Conservation (phyloP, 495 filamentous ascomycete genomes). For the Cryomyces minteri region DNA sequence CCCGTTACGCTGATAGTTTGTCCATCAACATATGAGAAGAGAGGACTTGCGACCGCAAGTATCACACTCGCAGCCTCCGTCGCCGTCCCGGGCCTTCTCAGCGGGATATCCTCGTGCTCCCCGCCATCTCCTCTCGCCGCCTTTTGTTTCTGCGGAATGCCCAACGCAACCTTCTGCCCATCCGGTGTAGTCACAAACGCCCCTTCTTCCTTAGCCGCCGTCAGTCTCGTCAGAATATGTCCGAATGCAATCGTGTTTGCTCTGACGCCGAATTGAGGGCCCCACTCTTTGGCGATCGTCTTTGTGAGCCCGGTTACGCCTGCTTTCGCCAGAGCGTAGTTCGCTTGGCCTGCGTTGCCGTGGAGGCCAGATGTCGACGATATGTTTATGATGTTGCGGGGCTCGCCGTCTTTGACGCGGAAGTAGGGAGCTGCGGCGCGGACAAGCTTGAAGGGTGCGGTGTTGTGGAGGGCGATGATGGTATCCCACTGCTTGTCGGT, state of each 20-base stretch:
- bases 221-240: slow-evolving; percentile 57
- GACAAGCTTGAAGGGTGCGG: slow-evolving; percentile 66
- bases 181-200: slow-evolving; percentile 57
- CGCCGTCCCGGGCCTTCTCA: slow-evolving; percentile 54
- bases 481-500: slow-evolving; percentile 84
- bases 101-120: slow-evolving; percentile 47
- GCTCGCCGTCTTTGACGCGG: slow-evolving; percentile 64
- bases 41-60: slow-evolving; percentile 58
- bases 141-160: slow-evolving; percentile 47
- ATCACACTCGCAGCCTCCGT: slow-evolving; percentile 67
- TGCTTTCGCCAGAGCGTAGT: slow-evolving; percentile 71
- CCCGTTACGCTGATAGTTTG: slow-evolving; percentile 77
- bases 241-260: slow-evolving; percentile 76
- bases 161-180: slow-evolving; percentile 58
- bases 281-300: slow-evolving; percentile 86
- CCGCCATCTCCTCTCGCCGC: slow-evolving; percentile 16
- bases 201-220: slow-evolving; percentile 61
- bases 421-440: slow-evolving; percentile 69
- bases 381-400: slow-evolving; percentile 66
- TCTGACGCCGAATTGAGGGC: slow-evolving; percentile 63
- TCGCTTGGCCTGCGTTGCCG: slow-evolving; percentile 72
- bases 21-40: slow-evolving; percentile 65
- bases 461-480: slow-evolving; percentile 63
- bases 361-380: slow-evolving; percentile 60
- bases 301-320: slow-evolving; percentile 64